Evolutionary conservation across 75 land plant species (phyloP).

Genomic region (Larix kaempferi): DNA sequence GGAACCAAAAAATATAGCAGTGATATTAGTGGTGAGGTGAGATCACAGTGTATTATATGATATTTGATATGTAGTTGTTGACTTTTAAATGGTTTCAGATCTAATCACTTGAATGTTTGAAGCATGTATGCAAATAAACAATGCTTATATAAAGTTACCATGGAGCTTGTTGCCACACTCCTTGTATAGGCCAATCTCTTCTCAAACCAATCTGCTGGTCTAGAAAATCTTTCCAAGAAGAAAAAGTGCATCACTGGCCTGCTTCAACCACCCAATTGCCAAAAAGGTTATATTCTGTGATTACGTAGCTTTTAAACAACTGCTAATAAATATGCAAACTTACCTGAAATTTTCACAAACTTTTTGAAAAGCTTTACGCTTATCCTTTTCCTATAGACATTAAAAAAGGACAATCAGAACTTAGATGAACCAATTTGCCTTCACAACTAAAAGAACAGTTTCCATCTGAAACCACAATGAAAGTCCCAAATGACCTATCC

Average conservation of each 20-base stretch:
- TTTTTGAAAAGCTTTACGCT: conserved; percentile 76
- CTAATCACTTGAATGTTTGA: too few relatives aligned
- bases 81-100: too few relatives aligned
- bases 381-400: conserved; percentile 71
- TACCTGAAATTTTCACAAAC: conserved; percentile 93
- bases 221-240: conserved; percentile 87
- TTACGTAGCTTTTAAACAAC: not conserved
- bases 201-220: conserved; percentile 97
- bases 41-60: too few relatives aligned
- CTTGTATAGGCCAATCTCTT: conserved; percentile 90
- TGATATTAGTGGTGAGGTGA: too few relatives aligned
- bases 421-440: not conserved
- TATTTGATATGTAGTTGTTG: too few relatives aligned
- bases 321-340: not conserved
- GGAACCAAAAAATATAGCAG: too few relatives aligned
- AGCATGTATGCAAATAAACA: too few relatives aligned
- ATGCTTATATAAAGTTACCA: conserved; percentile 40
- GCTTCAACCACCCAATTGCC: conserved; percentile 9
- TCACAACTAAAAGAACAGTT: not conserved
- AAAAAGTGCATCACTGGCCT: conserved; percentile 98
- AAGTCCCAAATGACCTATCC: too few relatives aligned
- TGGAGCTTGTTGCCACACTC: conserved; percentile 98
- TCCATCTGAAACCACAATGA: not conserved
- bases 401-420: not conserved
- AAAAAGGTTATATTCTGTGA: not conserved